Conservation (phyloP, 768 basidiomycete species). For the Leccinum sublutescens region DNA sequence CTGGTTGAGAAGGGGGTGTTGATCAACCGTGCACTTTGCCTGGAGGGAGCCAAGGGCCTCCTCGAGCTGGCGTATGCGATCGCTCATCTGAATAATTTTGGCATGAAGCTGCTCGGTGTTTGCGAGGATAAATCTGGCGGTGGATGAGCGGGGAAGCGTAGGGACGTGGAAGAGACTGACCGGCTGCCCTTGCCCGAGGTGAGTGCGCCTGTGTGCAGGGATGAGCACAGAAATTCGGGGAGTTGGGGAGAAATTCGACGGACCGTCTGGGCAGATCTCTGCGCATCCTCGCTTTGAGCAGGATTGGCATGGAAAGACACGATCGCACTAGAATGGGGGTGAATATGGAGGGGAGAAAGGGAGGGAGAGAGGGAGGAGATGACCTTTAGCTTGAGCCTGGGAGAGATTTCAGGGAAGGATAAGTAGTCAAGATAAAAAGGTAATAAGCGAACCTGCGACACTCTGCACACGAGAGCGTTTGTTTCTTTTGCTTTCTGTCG, state of each 20-base stretch:
- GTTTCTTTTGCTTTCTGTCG: slow-evolving; percentile 29
- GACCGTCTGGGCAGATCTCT: slow-evolving; percentile 60
- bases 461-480: slow-evolving; percentile 62
- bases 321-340: slow-evolving; percentile 48
- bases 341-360: background rate
- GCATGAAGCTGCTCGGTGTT: slow-evolving; percentile 66
- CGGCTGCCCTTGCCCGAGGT: slow-evolving; percentile 65
- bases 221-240: background rate
- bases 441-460: slow-evolving; percentile 47
- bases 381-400: slow-evolving; percentile 57
- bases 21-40: slow-evolving; percentile 36
- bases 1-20: slow-evolving; percentile 57
- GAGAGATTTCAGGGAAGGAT: background rate
- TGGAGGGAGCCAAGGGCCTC: slow-evolving; percentile 53
- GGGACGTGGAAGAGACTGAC: slow-evolving; percentile 30
- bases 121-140: slow-evolving; percentile 59
- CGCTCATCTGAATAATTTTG: slow-evolving; percentile 58
- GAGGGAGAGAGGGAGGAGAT: background rate
- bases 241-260: background rate
- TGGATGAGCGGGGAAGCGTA: slow-evolving; percentile 9
- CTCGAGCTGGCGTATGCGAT: slow-evolving; percentile 64
- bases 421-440: background rate
- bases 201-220: slow-evolving; percentile 44
- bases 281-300: slow-evolving; percentile 66
- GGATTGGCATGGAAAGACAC: slow-evolving; percentile 64